Base-by-base conservation (phyloP, 2,329 filamentous ascomycete species). In the Trichoderma arundinaceum region DNA sequence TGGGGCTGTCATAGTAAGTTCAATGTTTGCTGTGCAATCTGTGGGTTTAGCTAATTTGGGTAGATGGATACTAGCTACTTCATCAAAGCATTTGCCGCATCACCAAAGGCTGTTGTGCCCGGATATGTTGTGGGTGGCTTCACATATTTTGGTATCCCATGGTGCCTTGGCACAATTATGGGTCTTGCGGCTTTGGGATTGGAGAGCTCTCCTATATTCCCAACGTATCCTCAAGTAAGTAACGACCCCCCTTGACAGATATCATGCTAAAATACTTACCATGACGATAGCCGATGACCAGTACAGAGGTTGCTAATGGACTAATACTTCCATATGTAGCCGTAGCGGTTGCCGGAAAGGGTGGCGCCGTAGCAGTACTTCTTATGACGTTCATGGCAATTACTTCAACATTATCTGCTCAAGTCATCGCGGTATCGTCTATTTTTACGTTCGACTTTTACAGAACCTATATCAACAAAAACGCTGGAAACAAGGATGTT, bases 401-500 rank as follows among this genome's bases (percentile, higher is more conserved):
- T 28, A 62, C 58, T 43, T 52, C 46, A 3, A 62, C 58, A 0
- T 22, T 62, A 2, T 62, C 58, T 1, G 58, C 58, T 9, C 58
- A 62, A 13, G 48, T 62, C 3, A 62, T 62, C 35, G 58, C 58
- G 0, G 58, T 62, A 4, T 62, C 58, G 7, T 62, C 58, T 10
- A 62, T 62, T 38, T 62, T 62, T 32, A 62, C 58, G 1, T 62
- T 62, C 17, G 60, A 63, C 41, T 56, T 63, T 48, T 63, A 63
- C 6, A 33, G 51, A 22, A 63, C 51, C 8, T 63, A 56, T 13
- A 39, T 63, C 38, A 56, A 63, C 41, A 63, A 56, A 4, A 48
- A 48, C 3, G 60, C 60, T 19, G 41, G 41, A 4, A 63, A 63
- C 41, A 63, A 46, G 22, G 51, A 63, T 39, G 60, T 63, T 13